These are phyloP conservation scores for Saccharum hybrid DNA, from an alignment of 202 grass and related monocot genomes.

Conservation along the genomic window DNA sequence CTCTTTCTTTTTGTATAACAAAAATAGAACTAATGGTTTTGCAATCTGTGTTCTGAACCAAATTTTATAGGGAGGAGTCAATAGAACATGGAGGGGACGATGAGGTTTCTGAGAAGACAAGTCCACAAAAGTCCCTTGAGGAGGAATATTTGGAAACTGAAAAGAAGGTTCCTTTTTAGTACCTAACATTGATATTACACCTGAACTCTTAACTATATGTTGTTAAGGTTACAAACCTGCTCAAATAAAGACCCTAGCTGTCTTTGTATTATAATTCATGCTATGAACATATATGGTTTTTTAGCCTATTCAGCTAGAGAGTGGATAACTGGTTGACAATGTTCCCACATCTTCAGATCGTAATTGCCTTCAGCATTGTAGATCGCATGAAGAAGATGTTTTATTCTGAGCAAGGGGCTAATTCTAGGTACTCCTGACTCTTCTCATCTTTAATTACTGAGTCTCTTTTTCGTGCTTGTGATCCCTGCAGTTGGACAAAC, in stretches of 20 bases:
- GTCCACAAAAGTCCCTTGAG: slow-evolving; percentile 81
- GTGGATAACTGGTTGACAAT: slow-evolving; percentile 9
- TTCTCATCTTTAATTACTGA: neutral
- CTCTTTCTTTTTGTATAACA: neutral
- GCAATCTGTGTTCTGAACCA: slow-evolving; percentile 28
- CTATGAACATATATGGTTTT: slow-evolving; percentile 11
- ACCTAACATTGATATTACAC: neutral
- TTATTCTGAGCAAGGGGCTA: slow-evolving; percentile 69
- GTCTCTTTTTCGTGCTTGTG: neutral
- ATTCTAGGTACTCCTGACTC: slow-evolving; percentile 62
- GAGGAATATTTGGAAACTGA: slow-evolving; percentile 97
- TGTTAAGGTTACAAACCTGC: neutral
- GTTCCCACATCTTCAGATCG: slow-evolving; percentile 64
- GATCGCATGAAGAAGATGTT: slow-evolving; percentile 84
- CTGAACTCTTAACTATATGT: slow-evolving; percentile 2
- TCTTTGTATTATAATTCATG: neutral
- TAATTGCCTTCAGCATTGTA: slow-evolving; percentile 77
- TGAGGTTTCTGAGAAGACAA: slow-evolving; percentile 66
- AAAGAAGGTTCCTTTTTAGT: slow-evolving; percentile 69
- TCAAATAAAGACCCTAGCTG: slow-evolving; percentile 36
- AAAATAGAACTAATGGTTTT: neutral
- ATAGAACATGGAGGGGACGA: slow-evolving; percentile 52
- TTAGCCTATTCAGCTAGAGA: neutral
- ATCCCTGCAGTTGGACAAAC: slow-evolving; percentile 23
- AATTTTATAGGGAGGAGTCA: slow-evolving; percentile 55